These are phyloP conservation scores for Pyrenophora tritici-repentis DNA, from an alignment of 2,329 filamentous ascomycete genomes.

Conservation along the genomic window DNA sequence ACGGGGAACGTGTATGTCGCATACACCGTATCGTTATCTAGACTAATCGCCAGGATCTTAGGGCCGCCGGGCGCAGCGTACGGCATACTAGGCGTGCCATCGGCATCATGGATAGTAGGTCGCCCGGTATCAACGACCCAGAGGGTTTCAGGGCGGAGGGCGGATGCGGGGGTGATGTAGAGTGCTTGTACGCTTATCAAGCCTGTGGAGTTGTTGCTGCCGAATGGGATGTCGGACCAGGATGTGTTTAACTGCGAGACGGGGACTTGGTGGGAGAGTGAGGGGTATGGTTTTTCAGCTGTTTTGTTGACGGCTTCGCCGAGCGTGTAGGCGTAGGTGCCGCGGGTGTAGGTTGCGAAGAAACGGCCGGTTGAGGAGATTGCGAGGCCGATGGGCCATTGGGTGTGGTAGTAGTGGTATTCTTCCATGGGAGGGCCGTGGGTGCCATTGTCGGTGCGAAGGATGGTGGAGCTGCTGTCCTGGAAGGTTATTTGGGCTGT, in stretches of 20 bases:
- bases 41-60: too few species aligned
- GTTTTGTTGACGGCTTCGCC: conserved; percentile 55
- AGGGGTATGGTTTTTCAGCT: conserved; percentile 55
- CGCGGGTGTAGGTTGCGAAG: conserved; percentile 58
- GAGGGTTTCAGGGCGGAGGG: too few species aligned
- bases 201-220: conserved; percentile 51
- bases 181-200: conserved; percentile 58
- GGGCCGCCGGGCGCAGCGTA: too few species aligned
- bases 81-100: too few species aligned
- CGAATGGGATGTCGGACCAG: conserved; percentile 53
- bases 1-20: too few species aligned
- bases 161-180: conserved; percentile 41
- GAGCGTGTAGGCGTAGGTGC: conserved; percentile 54
- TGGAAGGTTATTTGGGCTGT: too few species aligned
- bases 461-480: background rate
- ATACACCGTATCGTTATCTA: too few species aligned
- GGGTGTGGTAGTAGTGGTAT: conserved; percentile 54
- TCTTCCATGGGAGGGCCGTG: conserved; percentile 56
- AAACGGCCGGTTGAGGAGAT: conserved; percentile 56
- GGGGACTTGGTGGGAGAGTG: conserved; percentile 48
- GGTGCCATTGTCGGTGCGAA: conserved; percentile 55
- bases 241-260: conserved; percentile 52
- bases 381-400: conserved; percentile 56
- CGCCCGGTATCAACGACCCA: too few species aligned
- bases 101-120: too few species aligned